Percentiles rank a stretch among this genome's conserved stretches.
phyloP scores from a whole-genome alignment of 2,329 filamentous ascomycete species.

The Colletotrichum horii region DNA sequence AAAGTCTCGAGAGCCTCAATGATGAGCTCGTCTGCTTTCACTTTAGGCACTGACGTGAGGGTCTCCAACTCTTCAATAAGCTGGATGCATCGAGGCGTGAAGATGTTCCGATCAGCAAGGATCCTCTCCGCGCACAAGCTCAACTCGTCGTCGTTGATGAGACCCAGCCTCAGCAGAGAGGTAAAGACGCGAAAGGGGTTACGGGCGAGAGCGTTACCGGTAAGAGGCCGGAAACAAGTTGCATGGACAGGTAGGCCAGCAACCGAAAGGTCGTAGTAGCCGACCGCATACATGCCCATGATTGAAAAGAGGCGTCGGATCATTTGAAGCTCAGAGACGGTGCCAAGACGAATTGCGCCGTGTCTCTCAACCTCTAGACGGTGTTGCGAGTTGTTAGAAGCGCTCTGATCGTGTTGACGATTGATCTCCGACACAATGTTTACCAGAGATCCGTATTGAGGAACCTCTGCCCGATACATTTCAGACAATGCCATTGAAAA shows the following conservation, averaged over 20 bases:
- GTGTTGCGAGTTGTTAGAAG: not conserved
- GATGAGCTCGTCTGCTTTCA: conserved; percentile 41
- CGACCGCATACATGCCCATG: conserved; percentile 53
- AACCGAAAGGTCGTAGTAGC: conserved; percentile 55
- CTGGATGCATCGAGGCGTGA: conserved; percentile 38
- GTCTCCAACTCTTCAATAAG: conserved; percentile 32
- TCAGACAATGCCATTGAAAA: conserved; percentile 26
- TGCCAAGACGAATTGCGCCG: conserved; percentile 54
- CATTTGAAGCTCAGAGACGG: conserved; percentile 43
- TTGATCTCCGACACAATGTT: conserved; percentile 25
- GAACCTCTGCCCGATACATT: conserved; percentile 28
- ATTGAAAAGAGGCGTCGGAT: conserved; percentile 49
- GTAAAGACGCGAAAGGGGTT: conserved; percentile 50
- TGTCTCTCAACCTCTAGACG: conserved; percentile 37
- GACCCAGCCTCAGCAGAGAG: conserved; percentile 41
- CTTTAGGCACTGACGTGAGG: not conserved
- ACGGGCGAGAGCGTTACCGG: conserved; percentile 32
- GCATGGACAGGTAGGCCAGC: conserved; percentile 55
- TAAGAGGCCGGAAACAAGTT: conserved; percentile 52
- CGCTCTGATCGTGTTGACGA: not conserved
- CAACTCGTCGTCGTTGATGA: conserved; percentile 36
- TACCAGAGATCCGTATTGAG: conserved; percentile 25
- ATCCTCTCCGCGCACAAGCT: conserved; percentile 34
- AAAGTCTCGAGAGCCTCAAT: conserved; percentile 49
- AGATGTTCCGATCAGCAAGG: conserved; percentile 43